Evolutionary conservation across 2,329 filamentous ascomycete species (phyloP).

Genomic region (Bipolaris gigantea): DNA sequence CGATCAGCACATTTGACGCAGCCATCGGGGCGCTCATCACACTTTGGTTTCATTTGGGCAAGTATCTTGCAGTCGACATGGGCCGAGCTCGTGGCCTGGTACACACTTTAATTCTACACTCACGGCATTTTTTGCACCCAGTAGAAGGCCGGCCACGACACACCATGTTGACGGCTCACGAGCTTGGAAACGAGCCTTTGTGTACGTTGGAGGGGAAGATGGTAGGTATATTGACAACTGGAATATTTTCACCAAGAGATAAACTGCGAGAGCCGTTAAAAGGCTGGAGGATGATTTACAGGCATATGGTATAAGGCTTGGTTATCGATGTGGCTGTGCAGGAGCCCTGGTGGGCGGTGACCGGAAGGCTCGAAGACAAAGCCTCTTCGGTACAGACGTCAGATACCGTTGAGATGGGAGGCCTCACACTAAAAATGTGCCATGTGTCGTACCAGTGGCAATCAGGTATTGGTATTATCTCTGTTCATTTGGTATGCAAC

Average conservation of each 20-base stretch:
- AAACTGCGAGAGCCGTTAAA: background rate
- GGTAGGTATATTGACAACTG: too few relatives aligned
- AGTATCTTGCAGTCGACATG: background rate
- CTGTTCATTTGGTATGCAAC: background rate
- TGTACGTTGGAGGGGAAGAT: too few relatives aligned
- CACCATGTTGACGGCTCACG: constrained; percentile 28
- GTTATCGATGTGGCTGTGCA: background rate
- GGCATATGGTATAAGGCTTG: background rate
- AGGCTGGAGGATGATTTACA: background rate
- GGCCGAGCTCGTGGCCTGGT: constrained; percentile 4
- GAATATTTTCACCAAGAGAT: background rate
- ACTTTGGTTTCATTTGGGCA: constrained; percentile 22
- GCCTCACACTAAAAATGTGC: background rate
- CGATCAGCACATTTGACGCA: constrained; percentile 34
- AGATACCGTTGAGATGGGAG: background rate
- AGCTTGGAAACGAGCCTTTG: background rate
- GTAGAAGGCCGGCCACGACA: constrained; percentile 40
- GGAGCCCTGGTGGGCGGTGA: background rate
- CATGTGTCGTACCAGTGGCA: too few relatives aligned
- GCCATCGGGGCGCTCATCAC: constrained; percentile 33
- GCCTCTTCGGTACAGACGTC: background rate
- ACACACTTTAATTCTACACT: constrained; percentile 46
- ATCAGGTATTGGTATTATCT: background rate
- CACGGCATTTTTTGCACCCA: constrained; percentile 43
- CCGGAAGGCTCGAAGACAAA: background rate